Conservation (phyloP, 495 filamentous ascomycete species). For the Aspergillus indologenus region DNA sequence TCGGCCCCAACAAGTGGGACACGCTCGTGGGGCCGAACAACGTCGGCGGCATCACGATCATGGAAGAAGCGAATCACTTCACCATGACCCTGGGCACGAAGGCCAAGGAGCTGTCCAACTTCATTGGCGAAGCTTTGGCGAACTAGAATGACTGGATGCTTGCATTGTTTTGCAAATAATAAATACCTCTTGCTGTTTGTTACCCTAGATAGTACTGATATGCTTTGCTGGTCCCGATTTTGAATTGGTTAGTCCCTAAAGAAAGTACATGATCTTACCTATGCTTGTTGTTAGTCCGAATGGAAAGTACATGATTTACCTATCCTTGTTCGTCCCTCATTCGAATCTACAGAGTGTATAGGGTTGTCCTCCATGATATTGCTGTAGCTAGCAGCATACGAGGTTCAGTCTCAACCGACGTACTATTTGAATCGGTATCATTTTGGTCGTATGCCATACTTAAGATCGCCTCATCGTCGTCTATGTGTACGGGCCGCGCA, state of each 20-base stretch:
- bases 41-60: conserved; percentile 56
- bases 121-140: conserved; percentile 23
- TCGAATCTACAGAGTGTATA: too few relatives aligned
- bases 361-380: too few relatives aligned
- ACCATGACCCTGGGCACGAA: conserved; percentile 41
- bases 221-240: conserved; percentile 1
- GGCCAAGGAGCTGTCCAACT: conserved; percentile 34
- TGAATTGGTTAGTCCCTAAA: conserved; percentile 3
- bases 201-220: background rate
- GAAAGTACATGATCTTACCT: background rate
- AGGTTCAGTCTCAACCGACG: too few relatives aligned
- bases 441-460: too few relatives aligned
- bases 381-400: too few relatives aligned
- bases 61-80: conserved; percentile 43
- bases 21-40: conserved; percentile 65
- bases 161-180: background rate
- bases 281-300: background rate
- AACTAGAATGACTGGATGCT: conserved; percentile 2
- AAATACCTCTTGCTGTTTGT: background rate
- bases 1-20: conserved; percentile 78
- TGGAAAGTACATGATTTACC: too few relatives aligned
- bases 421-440: too few relatives aligned
- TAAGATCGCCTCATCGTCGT: too few relatives aligned
- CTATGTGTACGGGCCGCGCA: too few relatives aligned
- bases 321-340: too few relatives aligned